Evolutionary conservation across 1,284 basidiomycete species (phyloP), one percentile per base, ranked within the genome.

Genomic region (Pseudozyma sp.): DNA sequence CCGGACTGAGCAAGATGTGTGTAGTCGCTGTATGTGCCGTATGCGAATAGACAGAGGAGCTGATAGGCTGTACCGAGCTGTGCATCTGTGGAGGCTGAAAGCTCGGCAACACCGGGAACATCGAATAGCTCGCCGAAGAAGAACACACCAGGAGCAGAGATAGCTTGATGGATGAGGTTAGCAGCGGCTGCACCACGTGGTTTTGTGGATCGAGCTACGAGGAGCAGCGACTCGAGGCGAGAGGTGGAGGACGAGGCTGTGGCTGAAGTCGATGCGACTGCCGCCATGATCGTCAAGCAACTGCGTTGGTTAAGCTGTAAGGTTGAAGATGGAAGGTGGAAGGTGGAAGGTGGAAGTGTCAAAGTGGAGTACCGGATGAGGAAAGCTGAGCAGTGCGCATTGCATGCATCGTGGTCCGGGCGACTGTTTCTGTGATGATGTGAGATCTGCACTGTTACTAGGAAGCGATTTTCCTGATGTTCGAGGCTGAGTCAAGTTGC

Each of bases 141-240:
- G 84, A 92, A 97, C 43, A 95, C 91, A 16, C 94, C 94, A 8
- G 90, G 90, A 0, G 95, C 92, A 40, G 92, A 88, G 35, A 92
- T 94, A 56, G 91, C 94, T 83, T 97, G 92, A 77, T 90, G 87
- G 24, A 95, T 86, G 60, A 97, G 88, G 81, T 94, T 94, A 9
- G 93, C 94, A 0, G 94, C 94, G 0, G 92, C 93, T 0, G 93
- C 93, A 2, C 95, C 95, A 80, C 92, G 94, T 2, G 92, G 90
- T 0, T 92, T 92, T 81, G 94, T 94, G 4, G 91, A 74, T 33
- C 55, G 37, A 2, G 71, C 92, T 85, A 97, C 92, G 60, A 97
- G 88, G 34, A 97, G 84, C 84, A 92, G 95, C 0, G 94, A 92
- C 40, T 70, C 93, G 7, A 95, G 87, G n/a, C 54, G 51, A 11